Evolutionary conservation across 345 rosid genomes (phyloP).

Genomic region (Geranium rotundifolium): DNA sequence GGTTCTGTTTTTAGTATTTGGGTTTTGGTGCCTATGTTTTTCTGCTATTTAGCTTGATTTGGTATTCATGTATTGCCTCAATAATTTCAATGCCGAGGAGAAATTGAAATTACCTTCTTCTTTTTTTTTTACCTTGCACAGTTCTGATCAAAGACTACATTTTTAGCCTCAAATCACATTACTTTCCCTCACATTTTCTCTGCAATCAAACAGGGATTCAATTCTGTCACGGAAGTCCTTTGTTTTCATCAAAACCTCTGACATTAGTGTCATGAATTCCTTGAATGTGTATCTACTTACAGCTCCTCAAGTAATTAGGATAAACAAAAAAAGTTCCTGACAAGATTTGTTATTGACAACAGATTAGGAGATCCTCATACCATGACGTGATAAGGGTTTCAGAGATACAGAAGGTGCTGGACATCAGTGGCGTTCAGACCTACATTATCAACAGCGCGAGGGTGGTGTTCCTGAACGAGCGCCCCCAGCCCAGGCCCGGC

Average conservation of each 20-base stretch:
- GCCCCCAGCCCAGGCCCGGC: conserved; percentile 97
- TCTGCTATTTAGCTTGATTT: too few species aligned
- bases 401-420: conserved; percentile 81
- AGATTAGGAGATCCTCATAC: conserved; percentile 98
- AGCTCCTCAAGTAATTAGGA: too few species aligned
- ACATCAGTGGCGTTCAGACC: conserved; percentile 83
- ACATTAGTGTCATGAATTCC: not conserved
- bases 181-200: too few species aligned
- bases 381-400: conserved; percentile 96
- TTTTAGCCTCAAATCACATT: too few species aligned
- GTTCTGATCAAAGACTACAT: not conserved
- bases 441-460: conserved; percentile 96
- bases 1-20: not conserved
- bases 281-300: too few species aligned
- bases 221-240: too few species aligned
- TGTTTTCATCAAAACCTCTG: not conserved
- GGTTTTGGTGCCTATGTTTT: not conserved
- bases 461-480: conserved; percentile 87
- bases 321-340: too few species aligned
- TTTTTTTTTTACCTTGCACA: not conserved
- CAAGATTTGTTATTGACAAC: conserved; percentile 2
- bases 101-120: not conserved
- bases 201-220: too few species aligned
- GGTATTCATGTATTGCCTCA: not conserved
- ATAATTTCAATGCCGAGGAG: not conserved